Conservation (phyloP, 2,329 filamentous ascomycete genomes). For the Pseudocercospora vitis region DNA sequence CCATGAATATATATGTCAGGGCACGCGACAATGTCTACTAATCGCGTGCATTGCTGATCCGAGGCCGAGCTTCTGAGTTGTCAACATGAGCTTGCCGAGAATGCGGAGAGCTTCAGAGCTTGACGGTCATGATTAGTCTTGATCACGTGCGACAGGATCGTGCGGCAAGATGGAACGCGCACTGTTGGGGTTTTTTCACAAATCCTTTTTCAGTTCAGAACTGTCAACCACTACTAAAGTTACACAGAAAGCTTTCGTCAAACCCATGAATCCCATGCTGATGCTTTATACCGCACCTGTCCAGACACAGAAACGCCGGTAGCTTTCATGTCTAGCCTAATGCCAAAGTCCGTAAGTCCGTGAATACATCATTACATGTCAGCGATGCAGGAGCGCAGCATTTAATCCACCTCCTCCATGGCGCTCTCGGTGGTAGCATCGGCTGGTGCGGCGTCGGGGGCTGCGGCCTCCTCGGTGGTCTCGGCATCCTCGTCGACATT, state of each 20-base stretch:
- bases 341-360: slow-evolving; percentile 23
- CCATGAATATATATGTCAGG: neutral
- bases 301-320: slow-evolving; percentile 17
- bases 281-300: slow-evolving; percentile 16
- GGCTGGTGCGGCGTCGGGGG: slow-evolving; percentile 60
- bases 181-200: no score
- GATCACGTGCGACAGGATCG: no score
- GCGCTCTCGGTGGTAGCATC: slow-evolving; percentile 77
- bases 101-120: neutral
- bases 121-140: neutral
- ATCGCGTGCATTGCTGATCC: neutral
- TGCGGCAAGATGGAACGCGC: no score
- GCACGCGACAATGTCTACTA: neutral
- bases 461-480: slow-evolving; percentile 59
- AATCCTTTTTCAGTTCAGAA: slow-evolving; percentile 10
- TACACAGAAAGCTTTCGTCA: slow-evolving; percentile 17
- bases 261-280: slow-evolving; percentile 15
- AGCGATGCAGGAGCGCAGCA: slow-evolving; percentile 19
- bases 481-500: slow-evolving; percentile 96
- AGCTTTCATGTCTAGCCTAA: slow-evolving; percentile 23
- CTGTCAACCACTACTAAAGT: slow-evolving; percentile 16
- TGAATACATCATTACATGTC: slow-evolving; percentile 26
- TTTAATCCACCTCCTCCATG: slow-evolving; percentile 99
- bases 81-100: neutral
- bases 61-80: neutral